These are phyloP conservation scores for Aspergillus sp. DNA, from an alignment of 2,329 filamentous ascomycete genomes.

Conservation along the genomic window DNA sequence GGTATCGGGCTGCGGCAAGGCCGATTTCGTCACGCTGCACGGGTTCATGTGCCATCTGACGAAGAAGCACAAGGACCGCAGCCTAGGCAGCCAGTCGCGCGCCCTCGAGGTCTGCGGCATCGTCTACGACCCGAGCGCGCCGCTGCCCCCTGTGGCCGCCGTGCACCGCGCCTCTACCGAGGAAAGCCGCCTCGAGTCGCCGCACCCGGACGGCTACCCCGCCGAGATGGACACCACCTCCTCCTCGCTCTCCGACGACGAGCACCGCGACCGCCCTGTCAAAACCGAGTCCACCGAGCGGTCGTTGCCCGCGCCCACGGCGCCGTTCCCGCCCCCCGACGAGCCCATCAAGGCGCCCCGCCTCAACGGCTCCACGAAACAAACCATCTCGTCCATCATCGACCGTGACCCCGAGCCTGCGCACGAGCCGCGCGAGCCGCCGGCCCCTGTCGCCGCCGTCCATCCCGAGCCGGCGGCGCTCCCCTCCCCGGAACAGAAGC, in stretches of 20 bases:
- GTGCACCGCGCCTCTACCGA: constrained; percentile 35
- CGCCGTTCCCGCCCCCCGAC: constrained; percentile 15
- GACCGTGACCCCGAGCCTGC: constrained; percentile 25
- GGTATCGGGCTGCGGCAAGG: constrained; percentile 38
- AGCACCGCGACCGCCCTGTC: constrained; percentile 23
- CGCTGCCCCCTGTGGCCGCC: constrained; percentile 32
- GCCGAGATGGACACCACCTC: constrained; percentile 33
- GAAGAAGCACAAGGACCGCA: constrained; percentile 43
- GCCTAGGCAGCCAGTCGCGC: constrained; percentile 39
- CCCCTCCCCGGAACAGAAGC: constrained; percentile 14
- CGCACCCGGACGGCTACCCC: constrained; percentile 30
- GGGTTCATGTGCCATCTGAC: constrained; percentile 45
- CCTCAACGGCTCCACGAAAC: constrained; percentile 34
- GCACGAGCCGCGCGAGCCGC: background rate
- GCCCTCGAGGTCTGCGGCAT: constrained; percentile 40
- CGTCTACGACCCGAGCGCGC: constrained; percentile 38
- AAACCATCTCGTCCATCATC: constrained; percentile 41
- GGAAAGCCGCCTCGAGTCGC: constrained; percentile 32
- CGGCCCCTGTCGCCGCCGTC: background rate
- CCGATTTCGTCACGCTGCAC: constrained; percentile 41
- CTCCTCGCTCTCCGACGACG: constrained; percentile 30
- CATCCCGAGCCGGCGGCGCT: constrained; percentile 11
- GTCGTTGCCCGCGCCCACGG: constrained; percentile 17
- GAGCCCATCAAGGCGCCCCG: constrained; percentile 13
- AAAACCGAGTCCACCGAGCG: constrained; percentile 30